Base-by-base conservation (phyloP, 106 monocot species). In the Phalaenopsis equestris region DNA sequence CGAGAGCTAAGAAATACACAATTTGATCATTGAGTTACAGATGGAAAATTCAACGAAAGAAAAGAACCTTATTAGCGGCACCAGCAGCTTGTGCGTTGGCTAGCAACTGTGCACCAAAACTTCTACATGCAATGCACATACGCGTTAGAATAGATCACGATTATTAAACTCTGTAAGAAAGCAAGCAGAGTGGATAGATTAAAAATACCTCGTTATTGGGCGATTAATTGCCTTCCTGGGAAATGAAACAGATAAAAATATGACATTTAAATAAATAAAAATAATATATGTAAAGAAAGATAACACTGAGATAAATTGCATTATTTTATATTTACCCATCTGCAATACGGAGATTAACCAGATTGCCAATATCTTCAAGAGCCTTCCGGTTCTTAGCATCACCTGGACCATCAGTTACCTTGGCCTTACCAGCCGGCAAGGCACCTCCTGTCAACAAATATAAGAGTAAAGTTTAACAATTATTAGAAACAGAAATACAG, bases 21-120 rank as follows among this genome's bases (percentile, higher is more conserved):
- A 30, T 30, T 43, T 4, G 3, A 74, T 18, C 39, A 30, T 19
- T 9, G 43, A 74, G 36, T 10, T 45, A 1, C 18, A 43, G 74
- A 30, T 61, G n/a, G 14, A 36, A 14, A 70, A 11, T 70, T 30
- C 30, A 30, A 37, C 0, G 37, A 1, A 18, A 21, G 5, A 74
- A 45, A 6, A 2, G 48, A 49, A 76, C 76, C 76, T 73, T 74
- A 30, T 30, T 30, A 30, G 64, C 83, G 2, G 80, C 72, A 1
- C 80, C 86, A 0, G 52, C 76, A 12, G 78, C 75, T 78, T 87
- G 92, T 56, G 84, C 86, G 41, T 89, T 84, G 36, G 81, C 85
- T 56, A 87, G 80, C 9, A 92, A 77, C 79, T 85, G 87, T 8
- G 89, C 89, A 24, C 79, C 86, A 77, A 84, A 92, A 55, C 86